phyloP scores from a whole-genome alignment of 768 basidiomycete genomes.

The Pleurotus sapidus region DNA sequence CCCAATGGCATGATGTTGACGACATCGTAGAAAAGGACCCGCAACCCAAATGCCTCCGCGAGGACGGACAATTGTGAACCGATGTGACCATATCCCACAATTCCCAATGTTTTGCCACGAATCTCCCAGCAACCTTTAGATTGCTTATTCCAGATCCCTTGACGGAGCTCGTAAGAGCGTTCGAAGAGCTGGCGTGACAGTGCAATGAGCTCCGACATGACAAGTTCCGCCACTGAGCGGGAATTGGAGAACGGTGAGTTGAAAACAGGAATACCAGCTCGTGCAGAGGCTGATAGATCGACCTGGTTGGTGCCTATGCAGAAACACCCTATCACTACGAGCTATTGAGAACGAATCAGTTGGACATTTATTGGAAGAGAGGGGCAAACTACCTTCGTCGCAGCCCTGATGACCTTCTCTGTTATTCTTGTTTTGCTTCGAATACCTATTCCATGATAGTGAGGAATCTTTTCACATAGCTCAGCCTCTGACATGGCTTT shows the following conservation, averaged over 20 bases:
- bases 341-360: constrained; percentile 39
- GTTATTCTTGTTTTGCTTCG: constrained; percentile 98
- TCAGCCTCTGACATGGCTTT: constrained; percentile 92
- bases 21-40: constrained; percentile 93
- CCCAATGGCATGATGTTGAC: constrained; percentile 98
- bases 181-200: constrained; percentile 94
- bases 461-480: constrained; percentile 76
- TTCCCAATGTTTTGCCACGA: constrained; percentile 96
- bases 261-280: constrained; percentile 94
- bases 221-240: constrained; percentile 97
- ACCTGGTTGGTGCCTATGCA: constrained; percentile 99
- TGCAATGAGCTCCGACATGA: constrained; percentile 89
- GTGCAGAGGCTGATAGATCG: constrained; percentile 78
- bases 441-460: constrained; percentile 94
- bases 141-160: constrained; percentile 97
- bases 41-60: constrained; percentile 93
- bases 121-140: constrained; percentile 98
- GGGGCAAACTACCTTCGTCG: constrained; percentile 60
- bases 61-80: constrained; percentile 96
- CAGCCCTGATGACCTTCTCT: constrained; percentile 81
- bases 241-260: constrained; percentile 99
- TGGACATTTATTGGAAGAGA: neutral
- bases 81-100: constrained; percentile 98
- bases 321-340: constrained; percentile 96
- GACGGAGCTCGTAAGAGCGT: constrained; percentile 81